phyloP scores from a whole-genome alignment of 1,139 yeast species.

The Yamadazyma triangularis region DNA sequence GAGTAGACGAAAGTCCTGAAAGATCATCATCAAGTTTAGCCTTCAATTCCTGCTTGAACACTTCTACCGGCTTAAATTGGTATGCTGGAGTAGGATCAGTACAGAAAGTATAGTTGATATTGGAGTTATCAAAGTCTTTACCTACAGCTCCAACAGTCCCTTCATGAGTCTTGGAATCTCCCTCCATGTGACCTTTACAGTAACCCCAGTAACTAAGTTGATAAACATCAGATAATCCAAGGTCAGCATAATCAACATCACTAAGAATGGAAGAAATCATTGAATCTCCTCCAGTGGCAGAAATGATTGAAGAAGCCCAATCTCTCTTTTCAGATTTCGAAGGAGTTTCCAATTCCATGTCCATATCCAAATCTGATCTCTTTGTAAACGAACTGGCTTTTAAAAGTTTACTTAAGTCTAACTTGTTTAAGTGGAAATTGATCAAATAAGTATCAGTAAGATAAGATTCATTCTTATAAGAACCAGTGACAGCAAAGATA shows the following conservation, averaged over 20 bases:
- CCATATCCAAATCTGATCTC: conserved; percentile 3
- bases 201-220: conserved; percentile 71
- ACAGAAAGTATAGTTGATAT: conserved; percentile 52
- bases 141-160: conserved; percentile 10
- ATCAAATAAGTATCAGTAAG: conserved; percentile 35
- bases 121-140: conserved; percentile 23
- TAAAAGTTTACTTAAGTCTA: conserved; percentile 30
- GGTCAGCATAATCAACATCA: conserved; percentile 16
- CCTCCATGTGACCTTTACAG: conserved; percentile 50
- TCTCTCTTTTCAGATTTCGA: conserved; percentile 10
- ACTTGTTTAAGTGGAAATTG: conserved; percentile 31
- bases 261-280: conserved; percentile 3
- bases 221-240: conserved; percentile 60
- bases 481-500: conserved; percentile 39
- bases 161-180: conserved; percentile 5
- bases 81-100: conserved; percentile 45
- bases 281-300: conserved; percentile 11
- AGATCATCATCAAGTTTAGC: conserved; percentile 22
- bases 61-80: conserved; percentile 47
- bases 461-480: conserved; percentile 31
- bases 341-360: conserved; percentile 1
- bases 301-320: conserved; percentile 12
- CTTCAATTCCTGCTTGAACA: conserved; percentile 42
- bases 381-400: conserved; percentile 10
- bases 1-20: conserved; percentile 21